Base-by-base conservation (phyloP, 352 stramenopile species). In the Globisporangium rhizosaccharum region DNA sequence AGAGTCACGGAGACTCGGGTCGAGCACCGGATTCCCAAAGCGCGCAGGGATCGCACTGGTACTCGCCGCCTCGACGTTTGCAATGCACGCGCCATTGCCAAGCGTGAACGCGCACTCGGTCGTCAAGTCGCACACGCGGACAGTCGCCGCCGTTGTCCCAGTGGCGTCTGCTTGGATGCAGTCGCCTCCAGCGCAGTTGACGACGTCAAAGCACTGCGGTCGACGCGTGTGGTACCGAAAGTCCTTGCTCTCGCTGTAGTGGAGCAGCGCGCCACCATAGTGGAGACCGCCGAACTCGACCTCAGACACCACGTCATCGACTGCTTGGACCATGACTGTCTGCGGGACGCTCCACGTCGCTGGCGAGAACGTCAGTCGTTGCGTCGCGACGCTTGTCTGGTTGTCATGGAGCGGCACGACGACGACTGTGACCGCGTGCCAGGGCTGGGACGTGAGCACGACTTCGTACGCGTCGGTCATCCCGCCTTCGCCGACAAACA, bases 271-370 rank as follows among this genome's bases (percentile, higher is more conserved):
- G 0, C 82, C 82, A 11, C 82, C 82, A 41, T 56, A 71, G 33
- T 92, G 75, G 0, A 92, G 64, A 1, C 82, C 80, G 6, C 77
- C 70, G 41, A 74, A 85, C 56, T 90, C 82, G 18, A 69, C 71
- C 39, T 92, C 82, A 0, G 80, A 89, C 5, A 78, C 18, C 0
- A 47, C 39, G 39, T 92, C 82, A 26, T 90, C 80, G 8, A 89
- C 70, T 1, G 80, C 82, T 9, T 54, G 64, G 8, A 89, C 73
- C 0, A 67, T 41, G 1, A 89, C 63, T 0, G 30, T 61, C 42
- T 88, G 82, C 0, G 78, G 50, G 11, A 70, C 60, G 53, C 88
- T 77, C 82, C 82, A 92, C 6, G 65, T 65, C 1, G 53, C 26
- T 3, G 72, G 71, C 10, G 70, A 58, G 30, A 92, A 89, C 5